Evolutionary conservation across 768 basidiomycete species (phyloP), one percentile per base, ranked within the genome.

Genomic region (Collybia mongolica): DNA sequence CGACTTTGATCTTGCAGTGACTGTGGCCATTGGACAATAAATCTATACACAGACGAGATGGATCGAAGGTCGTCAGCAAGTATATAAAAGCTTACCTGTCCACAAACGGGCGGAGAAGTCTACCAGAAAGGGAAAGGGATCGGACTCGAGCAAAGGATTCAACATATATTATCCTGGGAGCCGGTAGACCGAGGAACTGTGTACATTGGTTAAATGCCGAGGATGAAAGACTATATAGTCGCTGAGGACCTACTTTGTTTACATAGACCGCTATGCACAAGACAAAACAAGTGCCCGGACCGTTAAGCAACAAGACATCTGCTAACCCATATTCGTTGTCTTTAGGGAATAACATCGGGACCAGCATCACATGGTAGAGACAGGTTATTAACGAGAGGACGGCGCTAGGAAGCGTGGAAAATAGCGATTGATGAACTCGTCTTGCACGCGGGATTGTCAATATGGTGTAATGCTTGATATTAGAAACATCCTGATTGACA

Each of bases 91-190:
- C 77, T 55, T 57, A 83, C 90, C 84, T 77, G 64, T 98, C 93
- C 5, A 89, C 93, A 24, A 96, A 71, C n/a, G 80, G 81, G 41
- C 82, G 79, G 22, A 98, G 74, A 29, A 98, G 72, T 59, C 79
- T 91, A 20, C 88, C 96, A 20, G 93, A 93, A 18, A 95, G 73
- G 12, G 92, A 96, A 20, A 98, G 75, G 1, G 79, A 76, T 17
- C 70, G 74, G 1, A 95, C 93, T 5, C 96, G 86, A 6, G 96
- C 94, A 65, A 96, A 97, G 0, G 93, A 93, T 67, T 98, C 97
- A 36, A 98, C 76, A 64, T 97, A 99, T 45, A 99, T 80, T 23
- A 92, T 65, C 36, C 69, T 73, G 5, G 96, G 88, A 1, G 85
- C 79, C 18, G 75, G 72, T 29, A 94, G 65, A 22, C 88, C 88